Evolutionary conservation across 2,329 filamentous ascomycete genomes (phyloP), one percentile per base, ranked within the genome.

Genomic region (Scorias spongiosa): DNA sequence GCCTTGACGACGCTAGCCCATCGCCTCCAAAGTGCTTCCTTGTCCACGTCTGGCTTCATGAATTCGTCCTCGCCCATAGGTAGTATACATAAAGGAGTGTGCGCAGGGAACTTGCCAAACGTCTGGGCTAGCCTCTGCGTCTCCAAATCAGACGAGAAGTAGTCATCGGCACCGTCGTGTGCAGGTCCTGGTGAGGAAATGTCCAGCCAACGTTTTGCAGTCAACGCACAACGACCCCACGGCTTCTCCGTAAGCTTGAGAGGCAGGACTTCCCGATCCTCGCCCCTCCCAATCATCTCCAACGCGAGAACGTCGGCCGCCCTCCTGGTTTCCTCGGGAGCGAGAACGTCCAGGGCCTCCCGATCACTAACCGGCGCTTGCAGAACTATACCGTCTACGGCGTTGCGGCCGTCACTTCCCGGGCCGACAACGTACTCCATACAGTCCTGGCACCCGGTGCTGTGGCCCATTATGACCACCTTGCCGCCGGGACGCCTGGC

Each of bases 311-410:
- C 60, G 41, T 55, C 48, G 42, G 52, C 44, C 26, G 55, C 50
- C 12, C 70, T 63, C 47, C 74, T 63, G 28, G 58, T 52, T 5
- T 68, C 63, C 4, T 66, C 54, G 1, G 60, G 58, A 41, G 76
- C 63, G 6, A 71, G 56, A 3, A 64, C 56, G 2, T 62, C 62
- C 10, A 82, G 55, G 0, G 71, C 74, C 58, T 93, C 81, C 28
- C 85, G 72, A 59, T 94, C 86, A 1, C 78, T 84, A 2, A 88
- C 79, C 0, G 84, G 79, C 0, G 81, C 85, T 60, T 93, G 87
- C 44, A 94, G 65, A 39, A 94, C 81, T 41, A 78, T 79, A 30
- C 81, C 87, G 47, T 91, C 76, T 1, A 93, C 64, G 0, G 46
- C 65, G 0, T 75, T 72, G 10, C 74, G 64, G 36, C 63, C 61